phyloP scores from a whole-genome alignment of 768 basidiomycete species.

The Exidia glandulosa region DNA sequence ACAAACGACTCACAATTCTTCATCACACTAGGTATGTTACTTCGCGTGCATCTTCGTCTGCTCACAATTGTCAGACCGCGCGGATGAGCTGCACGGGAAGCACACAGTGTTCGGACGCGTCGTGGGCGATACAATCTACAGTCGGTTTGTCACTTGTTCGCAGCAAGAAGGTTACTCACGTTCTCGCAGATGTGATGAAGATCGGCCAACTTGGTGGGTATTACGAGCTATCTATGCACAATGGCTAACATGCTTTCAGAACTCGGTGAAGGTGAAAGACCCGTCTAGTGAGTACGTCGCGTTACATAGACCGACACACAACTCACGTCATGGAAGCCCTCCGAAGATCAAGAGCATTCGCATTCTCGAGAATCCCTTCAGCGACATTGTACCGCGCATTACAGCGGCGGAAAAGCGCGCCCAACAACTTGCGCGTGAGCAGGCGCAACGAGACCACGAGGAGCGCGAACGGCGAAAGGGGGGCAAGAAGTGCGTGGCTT shows the following conservation, averaged over 20 bases:
- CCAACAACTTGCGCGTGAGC: slow-evolving; percentile 72
- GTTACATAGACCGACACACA: not conserved
- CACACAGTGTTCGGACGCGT: slow-evolving; percentile 91
- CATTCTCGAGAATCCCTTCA: slow-evolving; percentile 88
- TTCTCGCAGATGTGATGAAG: slow-evolving; percentile 67
- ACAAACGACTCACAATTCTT: slow-evolving; percentile 94
- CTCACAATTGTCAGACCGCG: slow-evolving; percentile 46
- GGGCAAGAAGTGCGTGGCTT: slow-evolving; percentile 68
- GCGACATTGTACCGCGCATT: slow-evolving; percentile 91
- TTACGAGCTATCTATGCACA: not conserved
- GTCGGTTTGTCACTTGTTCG: slow-evolving; percentile 33
- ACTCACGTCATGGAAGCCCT: slow-evolving; percentile 38
- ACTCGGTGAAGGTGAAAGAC: slow-evolving; percentile 60
- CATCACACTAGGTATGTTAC: slow-evolving; percentile 67
- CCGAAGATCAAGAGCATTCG: slow-evolving; percentile 81
- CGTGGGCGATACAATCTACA: slow-evolving; percentile 82
- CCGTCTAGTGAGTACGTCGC: slow-evolving; percentile 56
- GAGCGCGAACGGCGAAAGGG: slow-evolving; percentile 59
- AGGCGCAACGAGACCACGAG: slow-evolving; percentile 67
- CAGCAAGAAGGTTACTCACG: not conserved
- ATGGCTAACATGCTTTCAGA: slow-evolving; percentile 29
- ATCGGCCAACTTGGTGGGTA: slow-evolving; percentile 77
- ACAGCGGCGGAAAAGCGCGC: slow-evolving; percentile 84
- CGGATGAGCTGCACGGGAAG: slow-evolving; percentile 88
- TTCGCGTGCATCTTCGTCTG: not conserved